phyloP scores from a whole-genome alignment of 2,329 filamentous ascomycete species.

The Ophiocordyceps polyrhachis-furcata region DNA sequence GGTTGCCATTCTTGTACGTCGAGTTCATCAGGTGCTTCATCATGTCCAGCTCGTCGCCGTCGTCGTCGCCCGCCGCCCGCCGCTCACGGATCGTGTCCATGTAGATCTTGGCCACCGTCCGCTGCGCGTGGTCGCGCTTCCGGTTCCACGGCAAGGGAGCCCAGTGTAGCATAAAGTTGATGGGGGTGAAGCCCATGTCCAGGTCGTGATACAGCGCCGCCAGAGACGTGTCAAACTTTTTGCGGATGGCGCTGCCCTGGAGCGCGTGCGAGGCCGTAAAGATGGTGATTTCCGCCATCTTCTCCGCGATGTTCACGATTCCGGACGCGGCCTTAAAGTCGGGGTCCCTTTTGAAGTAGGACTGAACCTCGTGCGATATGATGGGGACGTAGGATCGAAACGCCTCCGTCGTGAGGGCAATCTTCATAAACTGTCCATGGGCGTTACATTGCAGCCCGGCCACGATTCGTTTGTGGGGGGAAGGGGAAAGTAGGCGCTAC shows the following conservation, averaged over 20 bases:
- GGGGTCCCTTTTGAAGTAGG: constrained; percentile 50
- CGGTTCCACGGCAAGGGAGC: constrained; percentile 77
- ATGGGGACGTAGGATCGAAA: constrained; percentile 61
- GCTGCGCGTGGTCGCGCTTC: constrained; percentile 60
- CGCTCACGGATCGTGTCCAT: constrained; percentile 64
- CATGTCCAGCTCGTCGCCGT: constrained; percentile 47
- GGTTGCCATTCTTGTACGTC: constrained; percentile 63
- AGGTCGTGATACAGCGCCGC: constrained; percentile 74
- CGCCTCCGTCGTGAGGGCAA: constrained; percentile 56
- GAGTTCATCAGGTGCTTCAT: constrained; percentile 82
- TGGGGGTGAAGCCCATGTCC: constrained; percentile 73
- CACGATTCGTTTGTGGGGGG: background rate
- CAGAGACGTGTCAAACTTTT: constrained; percentile 61
- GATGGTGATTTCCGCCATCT: constrained; percentile 73
- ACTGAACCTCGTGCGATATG: constrained; percentile 55
- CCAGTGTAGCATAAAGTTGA: constrained; percentile 86
- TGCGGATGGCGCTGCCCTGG: constrained; percentile 68
- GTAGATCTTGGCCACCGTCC: constrained; percentile 65
- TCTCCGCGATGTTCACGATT: constrained; percentile 50
- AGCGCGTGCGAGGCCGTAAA: constrained; percentile 76
- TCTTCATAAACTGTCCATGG: constrained; percentile 51
- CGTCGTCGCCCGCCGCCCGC: constrained; percentile 29
- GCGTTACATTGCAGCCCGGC: constrained; percentile 3
- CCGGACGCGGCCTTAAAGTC: constrained; percentile 51
- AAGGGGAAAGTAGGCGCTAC: constrained; percentile 21